phyloP scores from a whole-genome alignment of 2,329 filamentous ascomycete genomes.

The Gremmenia infestans region DNA sequence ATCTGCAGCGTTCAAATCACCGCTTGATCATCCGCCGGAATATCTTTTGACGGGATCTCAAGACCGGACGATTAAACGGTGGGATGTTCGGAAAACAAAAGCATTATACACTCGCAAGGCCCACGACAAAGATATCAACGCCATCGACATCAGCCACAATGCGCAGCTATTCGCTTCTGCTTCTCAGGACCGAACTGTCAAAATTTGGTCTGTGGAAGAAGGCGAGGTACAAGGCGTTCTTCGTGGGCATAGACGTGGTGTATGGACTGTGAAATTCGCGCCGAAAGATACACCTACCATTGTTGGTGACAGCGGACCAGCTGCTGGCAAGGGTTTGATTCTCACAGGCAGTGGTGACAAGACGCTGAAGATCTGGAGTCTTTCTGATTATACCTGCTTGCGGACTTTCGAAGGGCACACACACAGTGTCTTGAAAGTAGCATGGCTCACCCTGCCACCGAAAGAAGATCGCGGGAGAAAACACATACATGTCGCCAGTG shows the following conservation, averaged over 20 bases:
- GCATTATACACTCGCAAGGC: slow-evolving; percentile 87
- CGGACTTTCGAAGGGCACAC: slow-evolving; percentile 95
- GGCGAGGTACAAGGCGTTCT: slow-evolving; percentile 89
- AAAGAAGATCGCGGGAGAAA: slow-evolving; percentile 49
- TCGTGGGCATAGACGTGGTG: slow-evolving; percentile 86
- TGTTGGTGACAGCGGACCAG: slow-evolving; percentile 64
- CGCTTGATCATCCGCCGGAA: slow-evolving; percentile 72
- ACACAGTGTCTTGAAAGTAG: slow-evolving; percentile 89
- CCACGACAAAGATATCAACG: slow-evolving; percentile 98
- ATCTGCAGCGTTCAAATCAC: slow-evolving; percentile 66
- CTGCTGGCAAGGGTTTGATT: slow-evolving; percentile 74
- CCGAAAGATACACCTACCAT: slow-evolving; percentile 71
- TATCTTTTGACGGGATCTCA: slow-evolving; percentile 91
- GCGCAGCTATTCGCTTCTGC: slow-evolving; percentile 87
- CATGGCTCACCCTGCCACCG: slow-evolving; percentile 65
- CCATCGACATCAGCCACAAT: slow-evolving; percentile 72
- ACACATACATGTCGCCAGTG: slow-evolving; percentile 71
- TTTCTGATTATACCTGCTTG: slow-evolving; percentile 87
- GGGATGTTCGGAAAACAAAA: slow-evolving; percentile 68
- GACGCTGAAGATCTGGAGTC: slow-evolving; percentile 90
- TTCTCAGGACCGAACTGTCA: slow-evolving; percentile 93
- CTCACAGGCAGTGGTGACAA: slow-evolving; percentile 94
- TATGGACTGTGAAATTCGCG: slow-evolving; percentile 92
- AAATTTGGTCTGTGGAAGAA: slow-evolving; percentile 89
- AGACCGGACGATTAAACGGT: slow-evolving; percentile 91